Base-by-base conservation (phyloP, 2,329 filamentous ascomycete species). In the Botryotinia convoluta region DNA sequence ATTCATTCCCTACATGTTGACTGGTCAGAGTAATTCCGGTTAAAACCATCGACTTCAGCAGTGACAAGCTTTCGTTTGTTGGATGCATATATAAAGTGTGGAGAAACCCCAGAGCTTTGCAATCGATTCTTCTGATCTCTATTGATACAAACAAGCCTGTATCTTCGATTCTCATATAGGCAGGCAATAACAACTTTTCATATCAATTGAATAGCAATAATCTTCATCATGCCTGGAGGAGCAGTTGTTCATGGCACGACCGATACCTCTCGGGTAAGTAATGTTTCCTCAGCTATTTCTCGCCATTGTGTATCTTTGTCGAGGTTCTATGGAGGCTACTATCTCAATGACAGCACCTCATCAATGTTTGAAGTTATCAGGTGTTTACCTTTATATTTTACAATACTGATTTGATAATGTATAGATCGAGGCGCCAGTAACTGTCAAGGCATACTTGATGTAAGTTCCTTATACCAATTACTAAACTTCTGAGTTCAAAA, bases 241-340 rank as follows among this genome's bases (percentile, higher is more conserved):
- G 71, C 71, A 54, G 45, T 73, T 67, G 65, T 73, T 35, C 71
- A 73, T 44, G 71, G 71, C 54, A 73, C 71, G 57, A 73, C 71
- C 44, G 71, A 73, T 70, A 73, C 71, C 57, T 69, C 64, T 70
- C 71, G 71, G 69, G 71, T 72, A 69, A 68, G 71, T 72, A 29
- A 42, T 32, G 16, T 32, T 42, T 26, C n/a, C 39, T 32, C 10
- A 32, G 48, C 18, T 26, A 12, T 16, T 42, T 26, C 12, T 57
- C 9, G n/a, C 65, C 10, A 14, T 32, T 22, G 4, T 57, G 37
- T 20, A 69, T 44, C 12, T 57, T 26, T 6, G 6, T 42, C n/a
- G 14, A 57, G 16, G 0, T 57, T n/a, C 20, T 57, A 26, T 69
- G 18, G 20, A 42, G n/a, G 35, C 10, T 42, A 26, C 10, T 42